These are phyloP conservation scores for Cytospora piceicola DNA, from an alignment of 2,329 filamentous ascomycete genomes.

Conservation along the genomic window DNA sequence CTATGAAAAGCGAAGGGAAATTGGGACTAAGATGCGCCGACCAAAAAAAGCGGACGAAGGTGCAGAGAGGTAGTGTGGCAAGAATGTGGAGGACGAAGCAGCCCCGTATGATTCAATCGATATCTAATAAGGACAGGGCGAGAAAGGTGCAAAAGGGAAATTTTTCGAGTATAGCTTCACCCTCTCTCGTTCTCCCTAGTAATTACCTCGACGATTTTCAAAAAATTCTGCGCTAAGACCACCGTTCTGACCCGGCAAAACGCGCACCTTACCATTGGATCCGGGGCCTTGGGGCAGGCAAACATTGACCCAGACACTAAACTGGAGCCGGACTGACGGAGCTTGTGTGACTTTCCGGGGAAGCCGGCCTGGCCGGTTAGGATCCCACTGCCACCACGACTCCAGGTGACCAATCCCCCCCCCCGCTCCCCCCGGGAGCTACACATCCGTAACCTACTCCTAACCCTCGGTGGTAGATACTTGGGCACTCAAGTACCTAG, in stretches of 20 bases:
- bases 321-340: neutral
- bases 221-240: slow-evolving; percentile 31
- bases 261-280: slow-evolving; percentile 6
- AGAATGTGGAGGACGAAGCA: slow-evolving; percentile 10
- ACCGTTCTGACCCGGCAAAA: slow-evolving; percentile 25
- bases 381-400: no score
- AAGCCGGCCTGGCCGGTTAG: neutral
- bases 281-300: neutral
- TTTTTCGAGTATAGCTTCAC: slow-evolving; percentile 18
- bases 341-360: neutral
- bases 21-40: slow-evolving; percentile 23
- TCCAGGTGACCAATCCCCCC: no score
- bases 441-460: neutral
- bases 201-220: slow-evolving; percentile 30
- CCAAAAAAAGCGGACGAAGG: slow-evolving; percentile 22
- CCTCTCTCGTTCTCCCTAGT: slow-evolving; percentile 1
- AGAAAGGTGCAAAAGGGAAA: slow-evolving; percentile 20
- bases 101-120: slow-evolving; percentile 20
- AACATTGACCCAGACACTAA: neutral
- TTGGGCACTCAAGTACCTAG: neutral
- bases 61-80: neutral
- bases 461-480: neutral
- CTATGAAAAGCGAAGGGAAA: slow-evolving; percentile 1
- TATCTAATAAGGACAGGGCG: slow-evolving; percentile 15
- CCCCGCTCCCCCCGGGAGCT: neutral